phyloP scores from a whole-genome alignment of 148 eudicot species.

The Oxyria digyna region DNA sequence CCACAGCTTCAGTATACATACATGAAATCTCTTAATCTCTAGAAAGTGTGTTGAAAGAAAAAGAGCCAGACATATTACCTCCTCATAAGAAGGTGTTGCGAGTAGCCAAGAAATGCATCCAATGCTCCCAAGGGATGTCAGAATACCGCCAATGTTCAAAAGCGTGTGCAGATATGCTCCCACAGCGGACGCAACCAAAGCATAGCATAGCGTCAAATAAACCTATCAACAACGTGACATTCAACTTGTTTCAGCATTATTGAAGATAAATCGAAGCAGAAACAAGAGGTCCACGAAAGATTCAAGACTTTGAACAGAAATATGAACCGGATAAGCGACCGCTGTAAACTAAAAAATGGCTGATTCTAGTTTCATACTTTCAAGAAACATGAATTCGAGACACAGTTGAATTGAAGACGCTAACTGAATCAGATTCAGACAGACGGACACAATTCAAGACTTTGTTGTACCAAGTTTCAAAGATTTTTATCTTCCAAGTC shows the following conservation, averaged over 20 bases:
- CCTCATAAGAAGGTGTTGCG: slow-evolving; percentile 34
- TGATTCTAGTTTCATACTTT: not conserved
- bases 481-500: not conserved
- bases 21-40: not conserved
- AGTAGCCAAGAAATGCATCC: slow-evolving; percentile 63
- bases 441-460: too few relatives aligned
- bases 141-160: slow-evolving; percentile 80
- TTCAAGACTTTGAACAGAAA: not conserved
- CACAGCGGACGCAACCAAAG: slow-evolving; percentile 64
- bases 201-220: slow-evolving; percentile 72
- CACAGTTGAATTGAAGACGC: not conserved
- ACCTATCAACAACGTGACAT: too few relatives aligned
- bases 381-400: not conserved
- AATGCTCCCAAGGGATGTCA: slow-evolving; percentile 59
- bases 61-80: slow-evolving; percentile 28
- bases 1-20: not conserved
- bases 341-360: not conserved
- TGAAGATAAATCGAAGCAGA: not conserved
- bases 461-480: not conserved
- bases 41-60: not conserved
- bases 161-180: slow-evolving; percentile 82
- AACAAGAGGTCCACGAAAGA: not conserved
- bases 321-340: too few relatives aligned
- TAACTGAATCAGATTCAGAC: not conserved
- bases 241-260: too few relatives aligned